phyloP scores from a whole-genome alignment of 176 grass and related monocot genomes.

The Carex kokanica region DNA sequence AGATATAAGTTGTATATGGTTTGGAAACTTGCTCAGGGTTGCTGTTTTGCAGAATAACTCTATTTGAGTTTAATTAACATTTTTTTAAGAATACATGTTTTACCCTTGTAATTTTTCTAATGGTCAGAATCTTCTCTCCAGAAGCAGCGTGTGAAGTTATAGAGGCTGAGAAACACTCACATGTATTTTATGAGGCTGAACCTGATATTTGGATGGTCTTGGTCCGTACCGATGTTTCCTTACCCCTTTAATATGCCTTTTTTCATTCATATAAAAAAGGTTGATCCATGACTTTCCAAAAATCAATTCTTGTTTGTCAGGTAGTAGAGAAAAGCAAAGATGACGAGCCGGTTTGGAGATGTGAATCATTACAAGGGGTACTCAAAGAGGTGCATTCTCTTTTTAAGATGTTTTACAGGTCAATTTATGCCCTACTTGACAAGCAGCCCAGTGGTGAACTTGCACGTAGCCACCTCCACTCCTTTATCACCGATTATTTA shows the following conservation, averaged over 20 bases:
- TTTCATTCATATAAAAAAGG: conserved; percentile 27
- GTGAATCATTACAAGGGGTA: conserved; percentile 52
- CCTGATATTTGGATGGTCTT: conserved; percentile 97
- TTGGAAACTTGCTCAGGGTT: background rate
- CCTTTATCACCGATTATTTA: conserved; percentile 92
- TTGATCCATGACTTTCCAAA: conserved; percentile 12
- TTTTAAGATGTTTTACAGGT: conserved; percentile 76
- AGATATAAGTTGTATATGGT: background rate
- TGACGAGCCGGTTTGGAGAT: conserved; percentile 58
- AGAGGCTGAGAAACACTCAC: conserved; percentile 84
- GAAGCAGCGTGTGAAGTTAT: conserved; percentile 84
- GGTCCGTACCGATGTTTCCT: conserved; percentile 42
- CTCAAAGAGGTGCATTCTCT: conserved; percentile 89
- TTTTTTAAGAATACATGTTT: background rate
- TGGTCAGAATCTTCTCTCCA: conserved; percentile 93
- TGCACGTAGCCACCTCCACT: conserved; percentile 62
- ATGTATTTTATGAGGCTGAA: conserved; percentile 88
- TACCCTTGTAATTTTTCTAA: conserved; percentile 16
- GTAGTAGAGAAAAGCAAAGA: conserved; percentile 88
- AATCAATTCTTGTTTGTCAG: conserved; percentile 33
- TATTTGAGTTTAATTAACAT: background rate
- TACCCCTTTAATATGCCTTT: background rate
- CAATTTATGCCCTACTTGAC: conserved; percentile 73
- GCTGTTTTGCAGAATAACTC: background rate
- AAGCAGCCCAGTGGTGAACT: conserved; percentile 83